Evolutionary conservation across 768 basidiomycete genomes (phyloP).

Genomic region (Trametes cingulata): DNA sequence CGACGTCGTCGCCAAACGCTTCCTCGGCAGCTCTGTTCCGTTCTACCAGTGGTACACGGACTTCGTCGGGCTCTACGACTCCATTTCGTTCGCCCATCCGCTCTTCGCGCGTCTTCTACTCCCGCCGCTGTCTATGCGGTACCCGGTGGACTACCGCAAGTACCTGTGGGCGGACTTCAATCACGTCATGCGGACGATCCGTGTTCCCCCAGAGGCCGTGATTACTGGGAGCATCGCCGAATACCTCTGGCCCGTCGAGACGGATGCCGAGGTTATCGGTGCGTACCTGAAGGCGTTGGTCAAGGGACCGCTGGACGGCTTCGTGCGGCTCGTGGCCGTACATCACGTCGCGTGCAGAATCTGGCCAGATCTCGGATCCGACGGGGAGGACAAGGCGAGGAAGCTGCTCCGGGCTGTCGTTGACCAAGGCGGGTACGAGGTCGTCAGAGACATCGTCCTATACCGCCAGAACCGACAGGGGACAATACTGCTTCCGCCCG

Average conservation of each 20-base stretch:
- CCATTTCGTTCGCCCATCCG: constrained; percentile 83
- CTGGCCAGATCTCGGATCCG: constrained; percentile 61
- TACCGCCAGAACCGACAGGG: constrained; percentile 54
- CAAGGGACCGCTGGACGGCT: constrained; percentile 46
- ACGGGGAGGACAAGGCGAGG: constrained; percentile 33
- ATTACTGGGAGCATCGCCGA: constrained; percentile 54
- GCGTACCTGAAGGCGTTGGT: constrained; percentile 62
- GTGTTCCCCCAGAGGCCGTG: constrained; percentile 51
- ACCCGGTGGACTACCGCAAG: constrained; percentile 80
- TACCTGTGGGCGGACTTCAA: constrained; percentile 81
- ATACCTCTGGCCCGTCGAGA: constrained; percentile 74
- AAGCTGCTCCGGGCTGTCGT: constrained; percentile 56
- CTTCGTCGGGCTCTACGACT: constrained; percentile 86
- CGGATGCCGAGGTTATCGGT: constrained; percentile 57
- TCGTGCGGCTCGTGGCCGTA: constrained; percentile 66
- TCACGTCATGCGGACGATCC: constrained; percentile 63
- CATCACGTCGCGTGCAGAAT: constrained; percentile 79
- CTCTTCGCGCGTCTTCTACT: constrained; percentile 76
- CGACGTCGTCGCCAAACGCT: constrained; percentile 54
- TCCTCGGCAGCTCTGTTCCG: constrained; percentile 68
- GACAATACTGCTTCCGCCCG: constrained; percentile 45
- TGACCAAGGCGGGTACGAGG: constrained; percentile 46
- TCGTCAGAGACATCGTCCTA: constrained; percentile 53
- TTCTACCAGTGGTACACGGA: constrained; percentile 96
- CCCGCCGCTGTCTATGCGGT: constrained; percentile 73